Evolutionary conservation across 1,284 basidiomycete species (phyloP).

Genomic region (Tilletia horrida): DNA sequence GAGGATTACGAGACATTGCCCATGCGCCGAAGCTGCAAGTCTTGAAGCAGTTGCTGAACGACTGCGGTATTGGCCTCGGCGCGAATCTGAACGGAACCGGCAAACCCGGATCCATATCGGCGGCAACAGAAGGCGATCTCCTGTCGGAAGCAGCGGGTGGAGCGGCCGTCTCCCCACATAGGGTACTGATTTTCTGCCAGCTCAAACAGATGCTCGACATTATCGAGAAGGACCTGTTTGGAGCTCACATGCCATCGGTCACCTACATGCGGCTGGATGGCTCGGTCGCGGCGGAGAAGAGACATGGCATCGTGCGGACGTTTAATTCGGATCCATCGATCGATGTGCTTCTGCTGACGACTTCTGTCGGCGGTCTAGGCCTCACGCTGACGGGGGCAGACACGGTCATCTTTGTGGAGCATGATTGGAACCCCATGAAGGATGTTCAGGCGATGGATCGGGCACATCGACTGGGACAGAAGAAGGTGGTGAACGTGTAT

Average conservation of each 20-base stretch:
- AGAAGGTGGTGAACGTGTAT: constrained; percentile 98
- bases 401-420: constrained; percentile 98
- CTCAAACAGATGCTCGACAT: constrained; percentile 99
- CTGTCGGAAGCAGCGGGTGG: constrained; percentile 57
- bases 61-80: constrained; percentile 83
- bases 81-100: constrained; percentile 21
- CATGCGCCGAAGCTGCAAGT: constrained; percentile 94
- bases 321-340: constrained; percentile 98
- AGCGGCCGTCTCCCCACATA: constrained; percentile 77
- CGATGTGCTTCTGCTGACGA: constrained; percentile 91
- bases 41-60: constrained; percentile 79
- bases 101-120: neutral
- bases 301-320: constrained; percentile 75
- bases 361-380: constrained; percentile 92
- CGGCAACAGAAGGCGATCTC: constrained; percentile 58
- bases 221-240: constrained; percentile 91
- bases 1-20: constrained; percentile 70
- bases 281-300: constrained; percentile 43
- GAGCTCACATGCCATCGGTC: constrained; percentile 83
- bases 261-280: constrained; percentile 97
- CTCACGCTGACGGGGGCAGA: constrained; percentile 96
- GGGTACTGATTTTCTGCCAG: constrained; percentile 97
- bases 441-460: constrained; percentile 99
- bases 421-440: constrained; percentile 99
- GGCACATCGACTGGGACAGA: constrained; percentile 95